These are phyloP conservation scores for Xylaria longipes DNA, from an alignment of 495 filamentous ascomycete species.

Conservation along the genomic window DNA sequence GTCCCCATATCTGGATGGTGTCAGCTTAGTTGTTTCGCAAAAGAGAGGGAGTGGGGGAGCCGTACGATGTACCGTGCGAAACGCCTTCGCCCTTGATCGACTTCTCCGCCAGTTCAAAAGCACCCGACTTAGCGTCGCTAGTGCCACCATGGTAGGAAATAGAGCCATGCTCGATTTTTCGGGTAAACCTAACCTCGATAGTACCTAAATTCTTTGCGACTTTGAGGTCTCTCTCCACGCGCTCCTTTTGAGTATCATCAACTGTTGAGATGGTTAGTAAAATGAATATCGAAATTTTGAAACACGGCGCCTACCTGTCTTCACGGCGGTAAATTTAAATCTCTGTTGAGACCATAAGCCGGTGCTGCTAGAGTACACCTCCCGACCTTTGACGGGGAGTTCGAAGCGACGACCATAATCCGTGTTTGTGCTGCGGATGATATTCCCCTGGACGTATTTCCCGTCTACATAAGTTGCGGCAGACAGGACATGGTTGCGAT, in stretches of 20 bases:
- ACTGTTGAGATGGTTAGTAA: conserved; percentile 30
- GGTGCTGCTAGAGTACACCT: background rate
- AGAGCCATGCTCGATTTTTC: background rate
- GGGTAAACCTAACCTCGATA: conserved; percentile 34
- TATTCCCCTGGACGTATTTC: background rate
- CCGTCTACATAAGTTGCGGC: conserved; percentile 7
- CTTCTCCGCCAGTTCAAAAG: conserved; percentile 42
- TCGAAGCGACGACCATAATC: no score
- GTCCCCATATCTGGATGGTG: conserved; percentile 17
- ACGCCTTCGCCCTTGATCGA: conserved; percentile 44
- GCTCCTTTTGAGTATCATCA: conserved; percentile 34
- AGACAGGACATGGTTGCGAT: conserved; percentile 14
- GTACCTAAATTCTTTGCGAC: conserved; percentile 30
- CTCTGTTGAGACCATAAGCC: conserved; percentile 11
- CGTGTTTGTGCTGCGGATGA: background rate
- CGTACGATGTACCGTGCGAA: conserved; percentile 42
- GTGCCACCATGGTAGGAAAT: background rate
- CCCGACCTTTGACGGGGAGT: background rate
- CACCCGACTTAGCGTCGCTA: background rate
- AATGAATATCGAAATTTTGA: background rate
- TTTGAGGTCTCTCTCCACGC: conserved; percentile 38
- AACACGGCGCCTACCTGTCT: conserved; percentile 30
- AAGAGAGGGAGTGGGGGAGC: background rate
- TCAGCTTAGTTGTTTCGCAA: background rate
- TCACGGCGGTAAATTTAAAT: conserved; percentile 35